Conservation (phyloP, 257 asterid genomes). For the Phtheirospermum japonicum region DNA sequence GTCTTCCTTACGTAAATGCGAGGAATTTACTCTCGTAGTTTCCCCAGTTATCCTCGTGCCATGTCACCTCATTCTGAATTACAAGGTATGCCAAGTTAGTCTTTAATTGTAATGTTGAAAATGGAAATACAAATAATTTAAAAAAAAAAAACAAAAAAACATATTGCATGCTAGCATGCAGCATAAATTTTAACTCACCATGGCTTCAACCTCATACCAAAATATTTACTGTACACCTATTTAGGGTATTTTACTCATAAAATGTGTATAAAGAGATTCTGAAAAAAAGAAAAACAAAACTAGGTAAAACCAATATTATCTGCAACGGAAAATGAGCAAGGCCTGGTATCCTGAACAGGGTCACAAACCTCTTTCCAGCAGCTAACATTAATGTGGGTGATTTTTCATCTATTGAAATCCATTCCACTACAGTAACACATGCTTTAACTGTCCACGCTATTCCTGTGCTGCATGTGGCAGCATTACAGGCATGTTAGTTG, state of each 20-base stretch:
- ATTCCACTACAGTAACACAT: background rate
- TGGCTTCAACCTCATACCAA: background rate
- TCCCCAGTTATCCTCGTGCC: slow-evolving; percentile 97
- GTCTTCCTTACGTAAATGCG: slow-evolving; percentile 79
- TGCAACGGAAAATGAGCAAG: background rate
- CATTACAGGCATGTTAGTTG: no score
- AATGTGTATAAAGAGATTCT: no score
- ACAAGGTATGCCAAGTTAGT: slow-evolving; percentile 18
- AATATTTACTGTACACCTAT: background rate
- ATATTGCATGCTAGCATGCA: background rate
- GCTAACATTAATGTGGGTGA: background rate
- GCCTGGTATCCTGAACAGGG: background rate
- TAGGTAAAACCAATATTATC: background rate
- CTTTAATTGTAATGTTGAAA: slow-evolving; percentile 14
- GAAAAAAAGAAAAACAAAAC: background rate
- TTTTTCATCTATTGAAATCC: background rate
- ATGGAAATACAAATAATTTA: background rate
- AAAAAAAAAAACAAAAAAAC: background rate
- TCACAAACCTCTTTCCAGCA: background rate
- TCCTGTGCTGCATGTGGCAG: background rate
- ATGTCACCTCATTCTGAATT: slow-evolving; percentile 79
- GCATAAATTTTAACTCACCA: background rate
- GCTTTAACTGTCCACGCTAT: background rate
- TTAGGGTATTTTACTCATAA: background rate
- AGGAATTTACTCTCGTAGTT: slow-evolving; percentile 85